Conservation (phyloP, 78 protist genomes). For the Pelomyxa schiedti region DNA sequence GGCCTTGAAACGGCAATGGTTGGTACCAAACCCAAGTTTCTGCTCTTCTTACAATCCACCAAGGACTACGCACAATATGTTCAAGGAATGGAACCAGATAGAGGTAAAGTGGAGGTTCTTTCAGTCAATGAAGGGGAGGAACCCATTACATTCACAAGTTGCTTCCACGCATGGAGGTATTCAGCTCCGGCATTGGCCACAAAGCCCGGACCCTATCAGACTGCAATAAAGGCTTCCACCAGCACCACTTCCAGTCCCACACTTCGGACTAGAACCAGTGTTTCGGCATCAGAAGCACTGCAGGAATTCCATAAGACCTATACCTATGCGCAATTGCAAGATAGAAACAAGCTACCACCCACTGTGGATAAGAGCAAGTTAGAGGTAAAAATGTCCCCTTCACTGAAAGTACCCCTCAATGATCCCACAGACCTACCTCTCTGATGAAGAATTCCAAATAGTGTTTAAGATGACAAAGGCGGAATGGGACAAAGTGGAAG, state of each 20-base stretch:
- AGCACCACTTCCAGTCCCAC: no score
- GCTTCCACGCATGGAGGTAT: not conserved
- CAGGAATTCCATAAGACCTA: not conserved
- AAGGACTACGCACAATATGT: not conserved
- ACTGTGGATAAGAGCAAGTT: not conserved
- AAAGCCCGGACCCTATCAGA: not conserved
- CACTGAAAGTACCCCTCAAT: no score
- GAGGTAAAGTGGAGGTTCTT: not conserved
- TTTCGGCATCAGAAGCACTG: not conserved
- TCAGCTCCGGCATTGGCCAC: not conserved
- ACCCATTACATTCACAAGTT: not conserved
- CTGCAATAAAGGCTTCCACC: no score
- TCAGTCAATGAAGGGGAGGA: not conserved
- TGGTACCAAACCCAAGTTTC: no score
- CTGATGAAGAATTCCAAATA: not conserved
- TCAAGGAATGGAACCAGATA: not conserved
- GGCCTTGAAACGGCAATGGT: constrained; percentile 3
- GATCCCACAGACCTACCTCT: not conserved
- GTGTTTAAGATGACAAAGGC: constrained; percentile 1
- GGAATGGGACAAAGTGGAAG: not conserved
- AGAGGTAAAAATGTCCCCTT: not conserved
- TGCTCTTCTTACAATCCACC: no score
- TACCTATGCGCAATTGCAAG: not conserved
- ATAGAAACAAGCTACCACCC: not conserved
- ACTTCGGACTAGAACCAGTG: no score